phyloP scores from a whole-genome alignment of 345 rosid genomes.

The Moringa oleifera region DNA sequence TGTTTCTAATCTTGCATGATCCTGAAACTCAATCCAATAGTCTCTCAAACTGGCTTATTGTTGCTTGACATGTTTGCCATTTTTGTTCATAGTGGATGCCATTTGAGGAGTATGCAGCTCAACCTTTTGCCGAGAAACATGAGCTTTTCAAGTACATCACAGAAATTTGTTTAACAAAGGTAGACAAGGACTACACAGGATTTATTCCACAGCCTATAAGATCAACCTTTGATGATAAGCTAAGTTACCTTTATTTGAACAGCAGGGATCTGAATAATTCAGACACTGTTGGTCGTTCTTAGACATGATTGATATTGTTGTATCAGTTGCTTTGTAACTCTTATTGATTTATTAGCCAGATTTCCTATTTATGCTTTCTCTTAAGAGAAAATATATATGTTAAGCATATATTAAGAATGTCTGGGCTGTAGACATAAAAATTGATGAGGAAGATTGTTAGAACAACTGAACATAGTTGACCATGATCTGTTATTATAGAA shows the following conservation, averaged over 20 bases:
- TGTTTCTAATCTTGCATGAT: background rate
- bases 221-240: conserved; percentile 25
- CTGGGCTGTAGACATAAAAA: too few species aligned
- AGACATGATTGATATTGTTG: background rate
- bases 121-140: conserved; percentile 48
- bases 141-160: conserved; percentile 39
- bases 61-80: background rate
- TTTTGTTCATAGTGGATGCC: conserved; percentile 57
- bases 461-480: too few species aligned
- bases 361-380: too few species aligned
- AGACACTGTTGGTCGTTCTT: conserved; percentile 7
- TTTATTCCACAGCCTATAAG: conserved; percentile 31
- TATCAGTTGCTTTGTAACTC: background rate
- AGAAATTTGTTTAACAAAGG: conserved; percentile 45
- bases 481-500: too few species aligned
- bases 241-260: conserved; percentile 44
- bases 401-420: too few species aligned
- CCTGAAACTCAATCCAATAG: background rate
- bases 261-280: conserved; percentile 25
- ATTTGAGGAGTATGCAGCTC: conserved; percentile 64
- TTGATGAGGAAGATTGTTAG: too few species aligned
- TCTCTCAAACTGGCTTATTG: background rate
- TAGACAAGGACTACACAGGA: conserved; percentile 40
- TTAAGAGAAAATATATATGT: too few species aligned
- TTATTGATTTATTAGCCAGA: too few species aligned